Percentiles rank a stretch among this genome's conserved stretches.
Evolutionary conservation across 129 eudicot genomes (phyloP).

Genomic region (Heracleum sosnowskyi): DNA sequence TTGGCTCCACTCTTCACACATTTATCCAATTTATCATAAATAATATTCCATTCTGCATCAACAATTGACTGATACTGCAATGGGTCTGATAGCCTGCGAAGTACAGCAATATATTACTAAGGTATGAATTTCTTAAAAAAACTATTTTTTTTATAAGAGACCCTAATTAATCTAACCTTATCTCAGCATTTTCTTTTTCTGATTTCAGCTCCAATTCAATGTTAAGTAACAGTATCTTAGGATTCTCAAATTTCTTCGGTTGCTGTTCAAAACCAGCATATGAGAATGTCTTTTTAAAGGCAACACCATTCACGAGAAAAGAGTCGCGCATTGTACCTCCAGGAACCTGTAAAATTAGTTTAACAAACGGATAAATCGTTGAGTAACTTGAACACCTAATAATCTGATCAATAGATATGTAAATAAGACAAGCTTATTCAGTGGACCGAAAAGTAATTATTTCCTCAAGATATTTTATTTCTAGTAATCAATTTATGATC

Average conservation of each 20-base stretch:
- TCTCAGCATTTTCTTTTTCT: constrained; percentile 98
- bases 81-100: constrained; percentile 79
- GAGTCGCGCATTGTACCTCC: constrained; percentile 98
- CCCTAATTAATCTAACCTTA: constrained; percentile 39
- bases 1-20: constrained; percentile 91
- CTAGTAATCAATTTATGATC: no score
- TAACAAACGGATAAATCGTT: not conserved
- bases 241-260: constrained; percentile 79
- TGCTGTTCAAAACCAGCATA: constrained; percentile 99
- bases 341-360: constrained; percentile 51
- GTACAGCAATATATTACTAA: constrained; percentile 8
- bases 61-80: constrained; percentile 94
- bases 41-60: constrained; percentile 99
- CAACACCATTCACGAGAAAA: constrained; percentile 91
- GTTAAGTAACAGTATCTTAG: constrained; percentile 81
- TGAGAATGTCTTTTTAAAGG: constrained; percentile 93
- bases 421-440: not conserved
- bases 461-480: not conserved
- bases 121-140: not conserved
- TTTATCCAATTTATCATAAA: constrained; percentile 94
- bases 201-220: constrained; percentile 93
- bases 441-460: not conserved
- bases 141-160: constrained; percentile 2
- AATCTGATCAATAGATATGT: not conserved
- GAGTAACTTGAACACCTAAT: not conserved